Conservation (phyloP, 2,329 filamentous ascomycete genomes). For the Colletotrichum tanaceti region DNA sequence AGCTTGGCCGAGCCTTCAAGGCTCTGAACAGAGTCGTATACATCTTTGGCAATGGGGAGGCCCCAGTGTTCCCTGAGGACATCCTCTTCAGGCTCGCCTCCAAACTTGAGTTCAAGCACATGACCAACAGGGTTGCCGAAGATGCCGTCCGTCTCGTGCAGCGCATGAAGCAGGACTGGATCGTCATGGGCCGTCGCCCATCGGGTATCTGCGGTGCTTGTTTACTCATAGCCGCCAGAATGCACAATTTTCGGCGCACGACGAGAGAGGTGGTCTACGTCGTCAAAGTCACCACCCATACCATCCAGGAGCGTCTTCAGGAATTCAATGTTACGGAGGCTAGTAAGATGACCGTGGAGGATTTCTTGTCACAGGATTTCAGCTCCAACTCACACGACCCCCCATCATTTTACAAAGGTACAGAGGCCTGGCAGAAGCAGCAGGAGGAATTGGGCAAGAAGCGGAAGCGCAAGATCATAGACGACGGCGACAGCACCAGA, state of each 20-base stretch:
- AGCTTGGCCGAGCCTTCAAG: slow-evolving; percentile 90
- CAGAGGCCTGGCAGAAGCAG: slow-evolving; percentile 68
- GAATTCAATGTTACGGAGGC: slow-evolving; percentile 92
- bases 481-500: slow-evolving; percentile 47
- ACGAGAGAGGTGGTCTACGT: slow-evolving; percentile 97
- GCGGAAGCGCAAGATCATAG: slow-evolving; percentile 56
- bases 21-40: slow-evolving; percentile 62
- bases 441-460: slow-evolving; percentile 61
- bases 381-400: slow-evolving; percentile 74
- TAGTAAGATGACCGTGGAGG: slow-evolving; percentile 85
- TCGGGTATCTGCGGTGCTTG: slow-evolving; percentile 95
- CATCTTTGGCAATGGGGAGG: slow-evolving; percentile 54
- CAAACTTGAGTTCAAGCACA: slow-evolving; percentile 88
- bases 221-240: slow-evolving; percentile 92
- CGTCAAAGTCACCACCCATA: slow-evolving; percentile 94
- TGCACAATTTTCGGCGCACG: slow-evolving; percentile 97
- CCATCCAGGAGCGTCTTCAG: slow-evolving; percentile 88
- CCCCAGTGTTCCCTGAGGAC: slow-evolving; percentile 85
- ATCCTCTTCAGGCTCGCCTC: slow-evolving; percentile 91
- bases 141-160: slow-evolving; percentile 89
- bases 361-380: slow-evolving; percentile 80
- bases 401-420: slow-evolving; percentile 80
- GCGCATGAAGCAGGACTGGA: slow-evolving; percentile 97
- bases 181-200: slow-evolving; percentile 91
- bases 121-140: slow-evolving; percentile 84